These are phyloP conservation scores for Trichophyton schoenleinii DNA, from an alignment of 2,329 filamentous ascomycete species.

Conservation along the genomic window DNA sequence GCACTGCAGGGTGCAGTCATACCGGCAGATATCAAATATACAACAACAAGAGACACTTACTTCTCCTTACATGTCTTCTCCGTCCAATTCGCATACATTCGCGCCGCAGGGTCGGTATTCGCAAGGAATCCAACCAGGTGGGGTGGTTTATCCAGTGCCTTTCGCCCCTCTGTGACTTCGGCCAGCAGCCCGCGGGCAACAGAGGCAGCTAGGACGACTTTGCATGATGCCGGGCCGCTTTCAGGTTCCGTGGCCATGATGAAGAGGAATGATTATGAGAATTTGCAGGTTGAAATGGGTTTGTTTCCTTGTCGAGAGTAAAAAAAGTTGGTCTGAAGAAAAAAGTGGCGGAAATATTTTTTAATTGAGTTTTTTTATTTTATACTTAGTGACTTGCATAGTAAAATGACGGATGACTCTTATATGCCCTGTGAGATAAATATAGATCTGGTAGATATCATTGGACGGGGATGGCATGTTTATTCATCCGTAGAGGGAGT, in stretches of 20 bases:
- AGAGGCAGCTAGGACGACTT: conserved; percentile 77
- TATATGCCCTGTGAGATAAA: background rate
- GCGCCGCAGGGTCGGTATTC: conserved; percentile 77
- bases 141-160: conserved; percentile 58
- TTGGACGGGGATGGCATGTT: background rate
- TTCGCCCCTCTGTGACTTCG: conserved; percentile 65
- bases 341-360: background rate
- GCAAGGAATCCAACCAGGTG: conserved; percentile 83
- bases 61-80: conserved; percentile 93
- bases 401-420: background rate
- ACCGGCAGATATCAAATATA: background rate
- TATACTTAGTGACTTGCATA: too few relatives aligned
- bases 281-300: background rate
- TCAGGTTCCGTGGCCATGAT: conserved; percentile 24
- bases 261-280: background rate
- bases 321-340: background rate
- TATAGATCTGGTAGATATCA: background rate
- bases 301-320: background rate
- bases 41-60: conserved; percentile 43
- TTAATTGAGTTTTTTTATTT: conserved; percentile 3
- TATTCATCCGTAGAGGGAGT: too few relatives aligned
- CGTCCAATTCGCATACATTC: conserved; percentile 94
- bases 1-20: background rate
- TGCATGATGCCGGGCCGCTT: conserved; percentile 49
- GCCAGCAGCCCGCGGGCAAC: conserved; percentile 70